Evolutionary conservation across 768 basidiomycete genomes (phyloP).

Genomic region (Suillus weaverae): DNA sequence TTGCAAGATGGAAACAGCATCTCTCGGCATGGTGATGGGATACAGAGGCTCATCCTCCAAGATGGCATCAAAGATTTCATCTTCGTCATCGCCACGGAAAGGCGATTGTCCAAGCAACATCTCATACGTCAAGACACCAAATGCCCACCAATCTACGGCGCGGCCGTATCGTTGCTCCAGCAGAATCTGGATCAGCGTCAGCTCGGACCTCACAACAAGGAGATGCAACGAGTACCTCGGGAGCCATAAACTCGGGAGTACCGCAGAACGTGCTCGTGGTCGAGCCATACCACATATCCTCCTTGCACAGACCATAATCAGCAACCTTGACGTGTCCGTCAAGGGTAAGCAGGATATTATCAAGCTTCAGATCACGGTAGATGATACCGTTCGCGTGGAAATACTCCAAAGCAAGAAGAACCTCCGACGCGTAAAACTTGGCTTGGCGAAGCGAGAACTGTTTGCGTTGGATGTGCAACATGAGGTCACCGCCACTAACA

Average conservation of each 20-base stretch:
- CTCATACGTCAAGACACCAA: conserved; percentile 97
- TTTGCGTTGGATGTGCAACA: conserved; percentile 99
- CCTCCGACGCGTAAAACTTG: conserved; percentile 98
- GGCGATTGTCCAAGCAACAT: conserved; percentile 99
- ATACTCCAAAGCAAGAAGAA: conserved; percentile 93
- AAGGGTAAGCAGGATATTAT: conserved; percentile 94
- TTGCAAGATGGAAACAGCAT: conserved; percentile 93
- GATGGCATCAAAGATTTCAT: conserved; percentile 99
- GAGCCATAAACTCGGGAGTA: conserved; percentile 99
- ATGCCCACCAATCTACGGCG: conserved; percentile 99
- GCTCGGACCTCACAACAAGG: conserved; percentile 8
- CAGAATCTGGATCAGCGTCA: conserved; percentile 66
- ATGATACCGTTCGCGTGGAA: conserved; percentile 99
- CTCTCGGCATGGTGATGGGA: conserved; percentile 98
- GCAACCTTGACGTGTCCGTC: conserved; percentile 99
- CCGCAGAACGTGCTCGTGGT: conserved; percentile 99
- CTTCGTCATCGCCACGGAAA: conserved; percentile 98
- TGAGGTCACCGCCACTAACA: conserved; percentile 96
- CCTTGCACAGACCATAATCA: conserved; percentile 98
- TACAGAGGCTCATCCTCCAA: conserved; percentile 97
- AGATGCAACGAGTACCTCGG: conserved; percentile 65
- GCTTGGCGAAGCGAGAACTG: conserved; percentile 99
- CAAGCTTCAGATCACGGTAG: conserved; percentile 96
- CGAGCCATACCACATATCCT: conserved; percentile 96
- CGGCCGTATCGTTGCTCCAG: conserved; percentile 99